These are phyloP conservation scores for Xylaria venustula DNA, from an alignment of 495 filamentous ascomycete genomes.

Conservation along the genomic window DNA sequence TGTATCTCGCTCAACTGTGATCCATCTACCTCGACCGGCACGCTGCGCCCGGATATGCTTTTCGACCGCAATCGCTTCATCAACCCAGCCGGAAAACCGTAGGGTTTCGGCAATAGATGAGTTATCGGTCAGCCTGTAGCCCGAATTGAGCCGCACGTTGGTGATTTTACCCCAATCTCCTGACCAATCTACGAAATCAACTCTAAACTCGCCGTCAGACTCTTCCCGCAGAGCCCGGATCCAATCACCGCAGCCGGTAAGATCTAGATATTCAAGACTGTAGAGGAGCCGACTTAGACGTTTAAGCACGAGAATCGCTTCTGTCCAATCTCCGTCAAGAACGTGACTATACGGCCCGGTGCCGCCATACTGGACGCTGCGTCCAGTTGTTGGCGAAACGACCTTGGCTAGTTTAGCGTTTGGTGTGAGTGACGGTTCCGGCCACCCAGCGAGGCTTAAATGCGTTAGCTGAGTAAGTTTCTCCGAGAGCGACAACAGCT, in stretches of 20 bases:
- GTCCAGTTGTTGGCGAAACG: slow-evolving; percentile 39
- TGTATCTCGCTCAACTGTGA: slow-evolving; percentile 38
- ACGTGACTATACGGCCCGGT: slow-evolving; percentile 63
- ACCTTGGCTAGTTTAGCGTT: slow-evolving; percentile 54
- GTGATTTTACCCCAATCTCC: slow-evolving; percentile 46
- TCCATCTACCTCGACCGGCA: slow-evolving; percentile 36
- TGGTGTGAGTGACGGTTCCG: slow-evolving; percentile 65
- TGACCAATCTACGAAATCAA: slow-evolving; percentile 42
- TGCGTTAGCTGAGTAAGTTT: slow-evolving; percentile 68
- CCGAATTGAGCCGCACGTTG: slow-evolving; percentile 34
- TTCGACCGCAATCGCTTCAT: slow-evolving; percentile 33
- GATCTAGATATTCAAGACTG: slow-evolving; percentile 73
- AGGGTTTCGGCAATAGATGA: slow-evolving; percentile 20
- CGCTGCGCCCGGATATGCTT: slow-evolving; percentile 35
- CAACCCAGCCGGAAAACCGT: slow-evolving; percentile 27
- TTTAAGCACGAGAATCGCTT: slow-evolving; percentile 67
- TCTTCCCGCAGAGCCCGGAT: slow-evolving; percentile 51
- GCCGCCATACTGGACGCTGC: slow-evolving; percentile 54
- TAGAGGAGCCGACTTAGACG: slow-evolving; percentile 65
- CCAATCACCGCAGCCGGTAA: slow-evolving; percentile 79
- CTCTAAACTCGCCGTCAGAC: slow-evolving; percentile 24
- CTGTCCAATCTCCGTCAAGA: slow-evolving; percentile 66
- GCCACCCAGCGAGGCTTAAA: slow-evolving; percentile 80
- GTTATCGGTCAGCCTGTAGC: slow-evolving; percentile 28
- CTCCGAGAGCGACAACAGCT: slow-evolving; percentile 60